Percentiles rank a stretch among this genome's conserved stretches.
Conservation (phyloP, 139 green algal species). For the Chlorella sp. region DNA sequence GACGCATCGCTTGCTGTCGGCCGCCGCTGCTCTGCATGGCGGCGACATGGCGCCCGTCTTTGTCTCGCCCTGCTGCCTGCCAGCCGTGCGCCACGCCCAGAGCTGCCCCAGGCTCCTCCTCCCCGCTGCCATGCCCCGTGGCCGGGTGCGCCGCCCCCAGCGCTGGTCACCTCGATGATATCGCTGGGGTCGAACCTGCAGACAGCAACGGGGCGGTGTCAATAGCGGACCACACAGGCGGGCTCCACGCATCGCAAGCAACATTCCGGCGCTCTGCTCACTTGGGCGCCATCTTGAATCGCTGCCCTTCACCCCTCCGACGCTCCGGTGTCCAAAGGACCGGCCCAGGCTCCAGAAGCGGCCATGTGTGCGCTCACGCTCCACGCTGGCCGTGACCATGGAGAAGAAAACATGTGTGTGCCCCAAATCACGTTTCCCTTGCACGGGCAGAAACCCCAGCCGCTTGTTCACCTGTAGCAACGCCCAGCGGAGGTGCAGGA, state of each 20-base stretch:
- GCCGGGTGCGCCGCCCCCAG: neutral
- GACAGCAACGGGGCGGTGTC: neutral
- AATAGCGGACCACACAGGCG: neutral
- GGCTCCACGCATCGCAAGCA: neutral
- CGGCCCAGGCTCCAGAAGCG: neutral
- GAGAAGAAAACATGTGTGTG: no score
- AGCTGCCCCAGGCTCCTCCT: neutral
- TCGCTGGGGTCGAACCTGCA: conserved; percentile 94
- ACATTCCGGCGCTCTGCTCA: neutral
- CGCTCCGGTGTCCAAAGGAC: neutral
- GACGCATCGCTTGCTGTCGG: neutral
- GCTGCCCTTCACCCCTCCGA: neutral
- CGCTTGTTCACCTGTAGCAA: no score
- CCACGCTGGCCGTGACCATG: no score
- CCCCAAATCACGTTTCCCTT: no score
- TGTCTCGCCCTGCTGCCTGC: neutral
- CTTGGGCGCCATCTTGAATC: neutral
- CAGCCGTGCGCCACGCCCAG: neutral
- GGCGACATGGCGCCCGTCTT: no score
- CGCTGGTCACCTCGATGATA: conserved; percentile 58
- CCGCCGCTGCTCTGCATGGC: neutral
- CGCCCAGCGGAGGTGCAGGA: no score
- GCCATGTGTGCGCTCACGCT: no score
- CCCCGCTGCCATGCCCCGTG: neutral
- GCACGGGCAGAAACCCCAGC: no score